Evolutionary conservation across 208 protist genomes (phyloP).

Genomic region (Blechomonas ayalai): DNA sequence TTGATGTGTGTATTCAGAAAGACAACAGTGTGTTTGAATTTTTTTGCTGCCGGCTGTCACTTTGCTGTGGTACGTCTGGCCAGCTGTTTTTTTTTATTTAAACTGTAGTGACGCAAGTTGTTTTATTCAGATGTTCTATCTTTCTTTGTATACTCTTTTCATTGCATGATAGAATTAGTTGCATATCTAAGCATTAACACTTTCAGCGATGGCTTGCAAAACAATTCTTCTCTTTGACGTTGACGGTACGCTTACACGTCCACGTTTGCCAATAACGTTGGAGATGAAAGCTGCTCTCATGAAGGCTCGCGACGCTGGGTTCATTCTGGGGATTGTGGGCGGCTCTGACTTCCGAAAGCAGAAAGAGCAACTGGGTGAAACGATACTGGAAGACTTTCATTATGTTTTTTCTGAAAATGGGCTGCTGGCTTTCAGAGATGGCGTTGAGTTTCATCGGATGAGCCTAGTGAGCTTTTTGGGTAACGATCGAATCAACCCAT

Average conservation of each 20-base stretch:
- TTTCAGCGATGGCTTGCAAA: conserved; percentile 20
- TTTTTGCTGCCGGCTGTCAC: no score
- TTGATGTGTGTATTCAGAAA: no score
- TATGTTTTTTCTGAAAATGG: conserved; percentile 99
- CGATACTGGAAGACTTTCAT: conserved; percentile 92
- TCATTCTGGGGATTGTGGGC: conserved; percentile 96
- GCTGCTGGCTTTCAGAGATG: conserved; percentile 88
- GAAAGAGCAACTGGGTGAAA: conserved; percentile 94
- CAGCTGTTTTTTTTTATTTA: conserved; percentile 2
- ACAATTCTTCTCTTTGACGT: conserved; percentile 95
- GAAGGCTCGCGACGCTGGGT: conserved; percentile 74
- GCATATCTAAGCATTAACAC: conserved; percentile 1
- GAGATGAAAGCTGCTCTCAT: conserved; percentile 90
- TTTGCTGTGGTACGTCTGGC: no score
- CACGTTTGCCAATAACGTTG: conserved; percentile 57
- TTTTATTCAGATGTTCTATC: conserved; percentile 7
- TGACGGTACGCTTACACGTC: conserved; percentile 88
- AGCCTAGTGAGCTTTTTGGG: conserved; percentile 90
- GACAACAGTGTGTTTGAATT: no score
- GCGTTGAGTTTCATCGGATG: conserved; percentile 83
- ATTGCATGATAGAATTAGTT: conserved; percentile 6
- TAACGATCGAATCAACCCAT: conserved; percentile 91
- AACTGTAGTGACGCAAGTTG: conserved; percentile 4
- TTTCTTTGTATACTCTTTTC: conserved; percentile 8
- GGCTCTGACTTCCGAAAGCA: conserved; percentile 98